phyloP scores from a whole-genome alignment of 495 filamentous ascomycete species.

The Astrothelium subdiscretum region DNA sequence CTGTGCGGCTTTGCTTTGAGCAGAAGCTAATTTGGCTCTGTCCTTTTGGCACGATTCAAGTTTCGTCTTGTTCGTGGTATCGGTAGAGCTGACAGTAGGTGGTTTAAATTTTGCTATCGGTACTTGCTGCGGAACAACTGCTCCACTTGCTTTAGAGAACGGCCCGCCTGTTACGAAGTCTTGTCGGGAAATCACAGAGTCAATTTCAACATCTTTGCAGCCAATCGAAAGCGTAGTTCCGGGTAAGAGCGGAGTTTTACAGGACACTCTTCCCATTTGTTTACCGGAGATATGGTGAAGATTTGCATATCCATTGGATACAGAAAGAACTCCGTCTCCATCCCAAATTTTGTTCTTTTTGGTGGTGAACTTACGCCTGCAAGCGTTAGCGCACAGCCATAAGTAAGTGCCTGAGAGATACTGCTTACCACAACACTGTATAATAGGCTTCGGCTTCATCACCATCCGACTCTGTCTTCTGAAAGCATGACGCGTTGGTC shows the following conservation, averaged over 20 bases:
- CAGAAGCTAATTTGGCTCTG: slow-evolving; percentile 8
- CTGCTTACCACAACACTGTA: slow-evolving; percentile 53
- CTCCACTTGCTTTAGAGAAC: neutral
- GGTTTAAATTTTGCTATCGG: slow-evolving; percentile 25
- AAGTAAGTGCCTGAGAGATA: neutral
- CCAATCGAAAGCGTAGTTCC: slow-evolving; percentile 53
- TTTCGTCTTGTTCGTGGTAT: slow-evolving; percentile 5
- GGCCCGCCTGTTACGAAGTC: slow-evolving; percentile 51
- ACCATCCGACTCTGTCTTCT: slow-evolving; percentile 6
- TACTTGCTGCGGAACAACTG: slow-evolving; percentile 18
- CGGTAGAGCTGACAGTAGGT: slow-evolving; percentile 5
- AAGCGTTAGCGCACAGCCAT: neutral
- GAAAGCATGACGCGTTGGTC: neutral
- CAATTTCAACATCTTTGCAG: slow-evolving; percentile 67
- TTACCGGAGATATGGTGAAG: slow-evolving; percentile 55
- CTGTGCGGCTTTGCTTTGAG: slow-evolving; percentile 13
- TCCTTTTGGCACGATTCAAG: slow-evolving; percentile 15
- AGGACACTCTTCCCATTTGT: slow-evolving; percentile 52
- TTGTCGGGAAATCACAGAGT: slow-evolving; percentile 48
- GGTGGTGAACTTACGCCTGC: slow-evolving; percentile 58
- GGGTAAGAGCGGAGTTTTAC: slow-evolving; percentile 43
- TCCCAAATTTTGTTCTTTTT: slow-evolving; percentile 87
- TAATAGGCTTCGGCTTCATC: slow-evolving; percentile 37
- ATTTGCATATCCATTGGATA: slow-evolving; percentile 45
- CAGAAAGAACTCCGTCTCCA: slow-evolving; percentile 61